Evolutionary conservation across 495 filamentous ascomycete species (phyloP), one percentile per base, ranked within the genome.

Genomic region (Acidiella bohemica): DNA sequence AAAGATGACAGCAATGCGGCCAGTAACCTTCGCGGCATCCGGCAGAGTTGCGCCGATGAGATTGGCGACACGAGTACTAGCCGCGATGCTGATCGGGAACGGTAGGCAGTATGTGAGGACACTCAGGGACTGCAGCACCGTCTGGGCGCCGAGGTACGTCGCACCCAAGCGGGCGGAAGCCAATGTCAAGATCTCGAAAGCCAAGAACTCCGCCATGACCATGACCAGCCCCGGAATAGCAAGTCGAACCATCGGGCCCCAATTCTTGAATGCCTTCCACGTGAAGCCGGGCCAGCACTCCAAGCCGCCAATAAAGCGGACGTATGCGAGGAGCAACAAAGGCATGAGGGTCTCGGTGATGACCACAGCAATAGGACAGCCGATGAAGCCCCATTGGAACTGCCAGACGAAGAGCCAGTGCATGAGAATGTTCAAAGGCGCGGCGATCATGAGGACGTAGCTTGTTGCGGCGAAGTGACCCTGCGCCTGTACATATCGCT

Each of bases 171-270:
- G 64, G 17, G 66, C 66, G 0, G 72, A 58, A 18, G 60, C 55
- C 4, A 76, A 59, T 1, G 70, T 72, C 27, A 76, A 53, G 40
- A 76, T 60, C 47, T 76, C 72, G 49, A 67, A 73, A 27, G 71
- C 69, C 6, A 93, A 70, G 59, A 75, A 88, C 55, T 94, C 88
- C 5, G 87, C 86, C 56, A 90, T 78, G 1, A 96, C 80, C 84
- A 93, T 94, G 29, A 92, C 59, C 54, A 94, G 72, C 3, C 87
- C 87, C 0, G 80, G 86, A 13, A 93, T 58, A 0, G 86, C 84
- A 12, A 95, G 76, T 36, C 71, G 65, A 52, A 95, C 70, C 86
- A 92, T 90, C 0, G 80, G 81, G 4, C 73, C 70, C 86, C 86
- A 94, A 57, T 92, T 93, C 14, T 65, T 62, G 32, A 90, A 68